Evolutionary conservation across 2,329 filamentous ascomycete species (phyloP), one percentile per base, ranked within the genome.

Genomic region (Bipolaris victoriae): DNA sequence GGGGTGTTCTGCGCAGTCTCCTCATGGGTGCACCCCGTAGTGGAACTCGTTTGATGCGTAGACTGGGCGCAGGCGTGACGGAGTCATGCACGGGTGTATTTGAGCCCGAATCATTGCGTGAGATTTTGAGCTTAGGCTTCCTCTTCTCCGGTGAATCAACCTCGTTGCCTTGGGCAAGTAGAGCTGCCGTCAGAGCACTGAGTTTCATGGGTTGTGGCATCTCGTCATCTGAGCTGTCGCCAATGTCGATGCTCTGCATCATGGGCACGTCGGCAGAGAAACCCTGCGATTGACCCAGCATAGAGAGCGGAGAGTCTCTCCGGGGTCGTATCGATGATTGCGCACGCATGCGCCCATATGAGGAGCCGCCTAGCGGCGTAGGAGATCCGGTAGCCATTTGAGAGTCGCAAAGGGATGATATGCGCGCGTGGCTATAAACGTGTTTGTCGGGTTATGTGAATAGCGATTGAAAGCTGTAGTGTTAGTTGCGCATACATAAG

Each of bases 151-250:
- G 75, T 35, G 75, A 77, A 20, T 68, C 72, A 69, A 76, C 67
- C 37, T 80, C 81, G 55, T 80, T 78, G 37, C 54, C 54, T 52
- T 82, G 81, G 20, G 77, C 77, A 47, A 97, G 83, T 15, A 97
- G 82, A 18, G 92, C 93, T 73, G 95, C 94, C 47, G 94, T 96
- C 65, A 95, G 86, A 68, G 93, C 92, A 74, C 92, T 97, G 74
- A 97, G 90, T 79, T 95, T 96, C 86, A 95, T 92, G 68, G 92
- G 92, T 51, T 79, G 71, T 66, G 91, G 89, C 26, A 96, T 91
- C 77, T 97, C 94, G 70, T 97, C 94, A 77, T 97, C 94, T 22
- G 93, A 97, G 81, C 91, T 97, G 73, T 97, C 93, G 67, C 91
- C 88, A 65, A 88, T 79, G 69, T 80, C 73, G 62, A 82, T 80